Evolutionary conservation across 495 filamentous ascomycete species (phyloP).

Genomic region (Durotheca rogersii): DNA sequence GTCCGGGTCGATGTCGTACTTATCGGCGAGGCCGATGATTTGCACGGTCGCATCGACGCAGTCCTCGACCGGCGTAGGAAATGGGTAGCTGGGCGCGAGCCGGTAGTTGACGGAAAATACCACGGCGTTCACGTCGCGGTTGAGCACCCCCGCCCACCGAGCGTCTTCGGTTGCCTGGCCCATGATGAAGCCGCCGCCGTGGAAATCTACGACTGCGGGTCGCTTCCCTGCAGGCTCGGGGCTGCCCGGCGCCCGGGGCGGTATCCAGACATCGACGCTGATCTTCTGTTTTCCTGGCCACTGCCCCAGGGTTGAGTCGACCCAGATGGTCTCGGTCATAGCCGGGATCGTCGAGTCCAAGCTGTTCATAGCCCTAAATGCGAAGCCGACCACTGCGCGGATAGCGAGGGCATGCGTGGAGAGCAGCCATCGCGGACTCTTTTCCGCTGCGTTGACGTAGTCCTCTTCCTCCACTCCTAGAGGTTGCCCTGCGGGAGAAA

Average conservation of each 20-base stretch:
- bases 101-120: slow-evolving; percentile 66
- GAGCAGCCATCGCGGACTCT: slow-evolving; percentile 28
- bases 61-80: slow-evolving; percentile 66
- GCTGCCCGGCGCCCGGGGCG: slow-evolving; percentile 1
- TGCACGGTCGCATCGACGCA: slow-evolving; percentile 62
- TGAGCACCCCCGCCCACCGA: slow-evolving; percentile 51
- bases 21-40: slow-evolving; percentile 51
- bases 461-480: slow-evolving; percentile 11
- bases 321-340: slow-evolving; percentile 20
- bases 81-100: slow-evolving; percentile 65
- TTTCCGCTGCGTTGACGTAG: slow-evolving; percentile 27
- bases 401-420: slow-evolving; percentile 15
- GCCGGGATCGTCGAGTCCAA: slow-evolving; percentile 5
- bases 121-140: slow-evolving; percentile 45
- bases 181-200: slow-evolving; percentile 68
- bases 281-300: slow-evolving; percentile 15
- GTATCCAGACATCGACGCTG: slow-evolving; percentile 24
- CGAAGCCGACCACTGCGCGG: slow-evolving; percentile 16
- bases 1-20: slow-evolving; percentile 26
- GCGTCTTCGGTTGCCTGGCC: slow-evolving; percentile 61
- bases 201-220: slow-evolving; percentile 62
- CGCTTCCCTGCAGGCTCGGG: slow-evolving; percentile 9
- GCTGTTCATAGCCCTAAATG: slow-evolving; percentile 19
- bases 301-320: slow-evolving; percentile 20
- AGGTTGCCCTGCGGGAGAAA: neutral